These are phyloP conservation scores for Alternaria panax DNA, from an alignment of 2,329 filamentous ascomycete genomes.

Conservation along the genomic window DNA sequence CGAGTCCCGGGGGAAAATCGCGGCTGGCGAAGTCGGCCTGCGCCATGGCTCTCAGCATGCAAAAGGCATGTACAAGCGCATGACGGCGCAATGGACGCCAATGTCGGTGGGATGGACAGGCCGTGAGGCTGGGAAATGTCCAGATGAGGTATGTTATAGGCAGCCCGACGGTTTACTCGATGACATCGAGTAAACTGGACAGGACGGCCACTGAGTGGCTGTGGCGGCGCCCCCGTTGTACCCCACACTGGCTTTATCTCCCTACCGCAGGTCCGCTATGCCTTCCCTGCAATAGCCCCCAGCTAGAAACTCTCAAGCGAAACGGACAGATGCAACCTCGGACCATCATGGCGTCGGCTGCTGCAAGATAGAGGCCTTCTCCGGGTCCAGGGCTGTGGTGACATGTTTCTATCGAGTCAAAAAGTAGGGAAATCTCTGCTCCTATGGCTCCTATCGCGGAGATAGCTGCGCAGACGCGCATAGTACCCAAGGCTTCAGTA, in stretches of 20 bases:
- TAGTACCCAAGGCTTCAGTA: slow-evolving; percentile 6
- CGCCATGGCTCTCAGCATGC: neutral
- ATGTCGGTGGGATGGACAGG: neutral
- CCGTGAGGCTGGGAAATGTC: slow-evolving; percentile 9
- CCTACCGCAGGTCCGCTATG: slow-evolving; percentile 14
- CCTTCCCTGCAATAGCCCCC: slow-evolving; percentile 11
- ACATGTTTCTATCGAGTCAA: slow-evolving; percentile 46
- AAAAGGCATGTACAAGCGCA: slow-evolving; percentile 3
- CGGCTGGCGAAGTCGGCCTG: slow-evolving; percentile 3
- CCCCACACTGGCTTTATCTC: slow-evolving; percentile 39
- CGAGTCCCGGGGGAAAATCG: neutral
- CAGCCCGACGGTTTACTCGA: slow-evolving; percentile 34
- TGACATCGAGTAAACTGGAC: slow-evolving; percentile 37
- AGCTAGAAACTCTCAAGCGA: slow-evolving; percentile 18
- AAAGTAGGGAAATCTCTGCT: slow-evolving; percentile 6
- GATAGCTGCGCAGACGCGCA: slow-evolving; percentile 15
- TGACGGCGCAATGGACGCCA: neutral
- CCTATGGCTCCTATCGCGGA: slow-evolving; percentile 22
- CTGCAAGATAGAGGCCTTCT: slow-evolving; percentile 34
- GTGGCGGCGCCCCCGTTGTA: slow-evolving; percentile 11
- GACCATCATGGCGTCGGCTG: slow-evolving; percentile 11
- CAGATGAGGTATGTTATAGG: slow-evolving; percentile 22
- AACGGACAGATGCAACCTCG: slow-evolving; percentile 23
- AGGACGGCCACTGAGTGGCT: slow-evolving; percentile 25
- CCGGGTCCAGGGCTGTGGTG: slow-evolving; percentile 19